Percentiles rank a stretch among this genome's conserved stretches.
phyloP scores from a whole-genome alignment of 805 yeast species.

The Starmerella potacharoeniae region DNA sequence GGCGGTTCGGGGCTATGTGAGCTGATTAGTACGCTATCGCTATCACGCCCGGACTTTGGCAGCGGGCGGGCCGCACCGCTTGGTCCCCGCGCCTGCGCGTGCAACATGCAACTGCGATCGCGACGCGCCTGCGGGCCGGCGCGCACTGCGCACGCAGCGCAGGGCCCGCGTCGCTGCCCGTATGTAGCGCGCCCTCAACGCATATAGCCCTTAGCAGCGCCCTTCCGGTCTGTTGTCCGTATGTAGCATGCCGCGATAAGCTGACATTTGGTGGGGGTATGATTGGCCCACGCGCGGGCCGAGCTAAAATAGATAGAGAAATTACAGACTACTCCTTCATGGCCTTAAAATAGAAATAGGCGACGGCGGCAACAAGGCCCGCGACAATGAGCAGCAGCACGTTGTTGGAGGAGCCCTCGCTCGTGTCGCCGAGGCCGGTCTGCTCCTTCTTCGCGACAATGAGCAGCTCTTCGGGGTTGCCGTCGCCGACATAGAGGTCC shows the following conservation, averaged over 20 bases:
- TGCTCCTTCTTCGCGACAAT: conserved; percentile 15
- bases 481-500: conserved; percentile 61
- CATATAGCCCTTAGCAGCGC: too few relatives aligned
- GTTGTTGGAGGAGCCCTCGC: conserved; percentile 19
- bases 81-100: too few relatives aligned
- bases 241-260: background rate
- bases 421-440: conserved; percentile 20
- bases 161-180: too few relatives aligned
- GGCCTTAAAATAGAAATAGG: conserved; percentile 27
- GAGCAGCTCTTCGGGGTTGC: conserved; percentile 42
- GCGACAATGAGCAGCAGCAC: conserved; percentile 25
- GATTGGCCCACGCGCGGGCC: background rate
- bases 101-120: too few relatives aligned
- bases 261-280: background rate
- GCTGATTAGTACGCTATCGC: too few relatives aligned
- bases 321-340: conserved; percentile 7
- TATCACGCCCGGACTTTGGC: too few relatives aligned
- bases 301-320: background rate
- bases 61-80: too few relatives aligned
- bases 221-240: too few relatives aligned
- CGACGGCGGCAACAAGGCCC: conserved; percentile 28
- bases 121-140: too few relatives aligned
- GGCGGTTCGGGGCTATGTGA: too few relatives aligned
- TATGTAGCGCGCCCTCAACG: too few relatives aligned
- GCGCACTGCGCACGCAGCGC: too few relatives aligned